Base-by-base conservation (phyloP, 2,329 filamentous ascomycete genomes). In the Phaeophleospora eucalypticola region DNA sequence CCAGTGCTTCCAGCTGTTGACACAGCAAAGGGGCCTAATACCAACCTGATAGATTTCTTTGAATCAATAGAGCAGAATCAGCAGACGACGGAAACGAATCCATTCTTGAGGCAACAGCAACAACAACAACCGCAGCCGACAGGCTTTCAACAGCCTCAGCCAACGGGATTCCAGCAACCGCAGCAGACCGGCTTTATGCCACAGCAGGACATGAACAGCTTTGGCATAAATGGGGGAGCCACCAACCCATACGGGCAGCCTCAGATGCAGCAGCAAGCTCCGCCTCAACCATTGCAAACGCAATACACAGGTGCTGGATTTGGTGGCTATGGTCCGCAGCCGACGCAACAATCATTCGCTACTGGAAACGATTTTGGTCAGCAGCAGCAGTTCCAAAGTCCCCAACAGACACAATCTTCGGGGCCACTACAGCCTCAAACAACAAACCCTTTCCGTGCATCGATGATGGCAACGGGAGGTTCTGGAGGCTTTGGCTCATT, bases 401-500 rank as follows among this genome's bases (percentile, higher is more conserved):
- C 49, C 14, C 33, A 47, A 19, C 53, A 68, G 50, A 67, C 65
- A 59, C 73, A 59, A 61, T 65, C 54, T 4, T 49, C 59, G 2
- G 44, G 33, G 58, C 73, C 61, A 65, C 63, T 72, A 51, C 69
- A 71, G 39, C 58, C 68, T 62, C 64, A 63, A 80, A 83, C 59
- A 17, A 95, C 89, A 6, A 98, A 98, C 64, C 93, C 93, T 0
- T 98, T 98, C 79, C 80, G 93, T 35, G 86, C 89, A 63, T 96
- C 91, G 1, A 91, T 91, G 83, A 74, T 95, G 71, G 62, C 71
- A 2, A 62, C 62, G 15, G 60, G 58, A n/a, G 45, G 20, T 18
- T 34, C 46, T 7, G 45, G 49, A 10, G 51, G 45, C 15, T 46
- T 48, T 24, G 43, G 45, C 15, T 35, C 44, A 34, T 39, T 38